phyloP scores from a whole-genome alignment of 225 moss, liverwort and hornwort genomes.

The Pseudoscleropodium purum region DNA sequence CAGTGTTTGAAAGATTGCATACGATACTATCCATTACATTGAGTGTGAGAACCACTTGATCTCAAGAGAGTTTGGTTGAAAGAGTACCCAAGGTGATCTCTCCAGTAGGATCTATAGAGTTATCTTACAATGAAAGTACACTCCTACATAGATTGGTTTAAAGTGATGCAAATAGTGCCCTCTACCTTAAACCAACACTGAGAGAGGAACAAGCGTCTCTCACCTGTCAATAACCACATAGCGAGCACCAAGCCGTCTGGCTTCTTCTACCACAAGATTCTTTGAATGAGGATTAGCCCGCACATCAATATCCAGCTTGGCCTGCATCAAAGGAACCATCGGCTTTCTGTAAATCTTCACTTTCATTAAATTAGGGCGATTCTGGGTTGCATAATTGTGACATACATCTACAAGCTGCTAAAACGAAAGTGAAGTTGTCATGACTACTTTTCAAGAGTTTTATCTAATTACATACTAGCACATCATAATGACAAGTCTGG shows the following conservation, averaged over 20 bases:
- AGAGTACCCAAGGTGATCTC: background rate
- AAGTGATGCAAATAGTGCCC: background rate
- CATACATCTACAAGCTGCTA: too few species aligned
- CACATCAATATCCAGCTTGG: slow-evolving; percentile 40
- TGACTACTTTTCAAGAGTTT: background rate
- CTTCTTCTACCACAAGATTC: slow-evolving; percentile 45
- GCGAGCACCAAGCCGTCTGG: slow-evolving; percentile 30
- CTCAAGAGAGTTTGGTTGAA: background rate
- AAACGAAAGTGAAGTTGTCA: background rate
- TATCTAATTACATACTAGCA: background rate
- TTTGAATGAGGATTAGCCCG: slow-evolving; percentile 23
- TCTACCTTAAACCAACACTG: background rate
- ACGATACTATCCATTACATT: background rate
- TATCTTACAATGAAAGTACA: background rate
- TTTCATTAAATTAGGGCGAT: background rate
- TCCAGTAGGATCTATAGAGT: background rate
- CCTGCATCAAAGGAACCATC: slow-evolving; percentile 8
- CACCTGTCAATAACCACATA: slow-evolving; percentile 54
- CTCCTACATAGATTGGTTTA: background rate
- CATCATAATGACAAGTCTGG: background rate
- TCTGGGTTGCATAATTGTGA: background rate
- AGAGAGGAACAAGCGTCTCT: background rate
- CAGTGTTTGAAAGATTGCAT: background rate
- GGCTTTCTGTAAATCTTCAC: background rate
- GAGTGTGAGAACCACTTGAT: background rate